Percentiles rank a stretch among this genome's conserved stretches.
These are phyloP conservation scores for Oxalis stricta DNA, from an alignment of 441 rosid genomes.

Conservation along the genomic window DNA sequence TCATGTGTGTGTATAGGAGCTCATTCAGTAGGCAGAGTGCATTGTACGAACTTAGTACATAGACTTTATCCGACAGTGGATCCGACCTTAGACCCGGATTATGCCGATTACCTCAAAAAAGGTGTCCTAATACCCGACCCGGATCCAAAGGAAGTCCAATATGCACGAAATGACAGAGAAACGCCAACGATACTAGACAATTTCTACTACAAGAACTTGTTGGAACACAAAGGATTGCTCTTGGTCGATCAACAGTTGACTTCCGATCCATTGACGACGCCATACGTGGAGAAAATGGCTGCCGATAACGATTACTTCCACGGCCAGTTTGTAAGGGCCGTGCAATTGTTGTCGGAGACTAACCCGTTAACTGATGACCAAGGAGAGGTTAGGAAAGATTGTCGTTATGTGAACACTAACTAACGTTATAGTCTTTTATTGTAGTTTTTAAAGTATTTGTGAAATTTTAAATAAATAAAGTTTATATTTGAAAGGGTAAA, in stretches of 20 bases:
- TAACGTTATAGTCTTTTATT: no score
- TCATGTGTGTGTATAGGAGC: constrained; percentile 28
- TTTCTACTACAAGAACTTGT: constrained; percentile 85
- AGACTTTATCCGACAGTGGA: constrained; percentile 83
- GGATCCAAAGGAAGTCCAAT: constrained; percentile 93
- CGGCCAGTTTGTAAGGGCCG: constrained; percentile 80
- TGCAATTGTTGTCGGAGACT: constrained; percentile 74
- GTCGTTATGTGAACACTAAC: no score
- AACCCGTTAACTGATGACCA: constrained; percentile 77
- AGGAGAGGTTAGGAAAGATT: constrained; percentile 95
- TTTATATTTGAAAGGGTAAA: no score
- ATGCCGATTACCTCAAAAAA: constrained; percentile 73
- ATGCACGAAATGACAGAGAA: constrained; percentile 90
- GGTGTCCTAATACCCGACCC: constrained; percentile 89
- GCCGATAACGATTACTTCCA: constrained; percentile 82
- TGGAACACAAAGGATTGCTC: constrained; percentile 85
- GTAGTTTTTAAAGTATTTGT: no score
- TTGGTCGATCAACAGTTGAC: constrained; percentile 89
- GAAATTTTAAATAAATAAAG: no score
- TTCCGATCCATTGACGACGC: constrained; percentile 71
- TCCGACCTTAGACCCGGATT: constrained; percentile 68
- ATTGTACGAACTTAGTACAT: constrained; percentile 90
- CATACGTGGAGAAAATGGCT: constrained; percentile 90
- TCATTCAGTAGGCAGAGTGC: constrained; percentile 94
- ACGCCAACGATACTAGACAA: constrained; percentile 89